Percentiles rank a stretch among this genome's conserved stretches.
phyloP scores from a whole-genome alignment of 192 early-diverging fungal genomes.

The Coemansia sp. region DNA sequence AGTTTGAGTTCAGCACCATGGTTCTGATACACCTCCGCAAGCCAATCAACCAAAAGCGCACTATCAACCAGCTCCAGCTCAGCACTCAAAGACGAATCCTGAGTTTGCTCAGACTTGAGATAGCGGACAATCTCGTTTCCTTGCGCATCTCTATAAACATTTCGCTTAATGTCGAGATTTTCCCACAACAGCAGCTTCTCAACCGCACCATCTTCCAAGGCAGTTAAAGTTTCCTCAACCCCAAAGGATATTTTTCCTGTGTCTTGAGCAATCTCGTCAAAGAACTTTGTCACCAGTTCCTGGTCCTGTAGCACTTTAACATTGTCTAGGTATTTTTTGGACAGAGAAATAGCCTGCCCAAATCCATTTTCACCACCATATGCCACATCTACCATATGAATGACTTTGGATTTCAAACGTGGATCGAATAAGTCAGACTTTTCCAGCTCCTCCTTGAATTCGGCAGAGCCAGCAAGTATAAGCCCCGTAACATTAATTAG shows the following conservation, averaged over 20 bases:
- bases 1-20: conserved; percentile 92
- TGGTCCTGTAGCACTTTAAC: conserved; percentile 99
- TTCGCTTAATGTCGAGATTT: conserved; percentile 81
- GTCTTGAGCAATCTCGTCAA: conserved; percentile 95
- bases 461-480: conserved; percentile 92
- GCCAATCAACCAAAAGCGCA: conserved; percentile 90
- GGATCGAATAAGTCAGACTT: conserved; percentile 92
- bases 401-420: conserved; percentile 78
- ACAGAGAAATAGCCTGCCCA: conserved; percentile 94
- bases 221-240: conserved; percentile 93
- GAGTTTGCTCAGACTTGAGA: conserved; percentile 83
- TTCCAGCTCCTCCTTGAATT: conserved; percentile 93
- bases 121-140: conserved; percentile 68
- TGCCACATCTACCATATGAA: conserved; percentile 91
- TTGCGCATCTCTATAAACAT: conserved; percentile 71
- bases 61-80: conserved; percentile 83
- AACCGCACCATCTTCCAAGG: conserved; percentile 94
- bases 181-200: conserved; percentile 98
- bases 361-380: conserved; percentile 99
- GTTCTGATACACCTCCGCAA: conserved; percentile 96
- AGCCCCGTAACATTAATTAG: conserved; percentile 64
- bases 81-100: conserved; percentile 63
- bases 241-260: conserved; percentile 96
- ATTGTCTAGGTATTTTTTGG: conserved; percentile 85
- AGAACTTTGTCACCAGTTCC: conserved; percentile 92